These are phyloP conservation scores for Lasiodiplodia hormozganensis DNA, from an alignment of 2,329 filamentous ascomycete species.

Conservation along the genomic window DNA sequence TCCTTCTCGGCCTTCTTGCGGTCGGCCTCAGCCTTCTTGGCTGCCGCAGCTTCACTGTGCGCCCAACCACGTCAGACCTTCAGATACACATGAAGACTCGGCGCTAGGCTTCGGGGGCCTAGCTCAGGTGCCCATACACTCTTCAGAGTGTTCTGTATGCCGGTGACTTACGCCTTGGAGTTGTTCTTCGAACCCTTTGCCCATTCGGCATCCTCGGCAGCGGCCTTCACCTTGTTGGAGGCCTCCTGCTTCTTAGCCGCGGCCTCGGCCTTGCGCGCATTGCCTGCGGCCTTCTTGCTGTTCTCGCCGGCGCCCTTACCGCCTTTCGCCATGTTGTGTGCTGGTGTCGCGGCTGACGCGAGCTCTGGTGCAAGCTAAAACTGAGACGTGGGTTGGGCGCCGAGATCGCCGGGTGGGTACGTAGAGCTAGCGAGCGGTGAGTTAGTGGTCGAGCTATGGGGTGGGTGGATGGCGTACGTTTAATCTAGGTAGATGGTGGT, in stretches of 20 bases:
- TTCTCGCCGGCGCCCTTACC: slow-evolving; percentile 65
- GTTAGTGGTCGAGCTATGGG: slow-evolving; percentile 6
- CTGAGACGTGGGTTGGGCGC: slow-evolving; percentile 8
- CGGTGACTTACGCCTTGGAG: slow-evolving; percentile 79
- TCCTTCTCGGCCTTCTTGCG: slow-evolving; percentile 94
- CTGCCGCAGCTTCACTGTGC: slow-evolving; percentile 78
- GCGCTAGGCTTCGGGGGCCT: slow-evolving; percentile 6
- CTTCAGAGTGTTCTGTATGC: neutral
- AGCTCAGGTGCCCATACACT: neutral
- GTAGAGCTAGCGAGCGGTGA: neutral
- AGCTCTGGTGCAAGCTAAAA: slow-evolving; percentile 11
- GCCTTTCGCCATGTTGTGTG: slow-evolving; percentile 67
- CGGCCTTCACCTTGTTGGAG: slow-evolving; percentile 68
- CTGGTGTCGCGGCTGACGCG: slow-evolving; percentile 3
- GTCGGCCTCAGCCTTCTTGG: slow-evolving; percentile 81
- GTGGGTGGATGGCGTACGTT: slow-evolving; percentile 10
- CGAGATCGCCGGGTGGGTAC: neutral
- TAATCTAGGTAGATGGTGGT: neutral
- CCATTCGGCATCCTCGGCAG: slow-evolving; percentile 79
- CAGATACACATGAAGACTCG: neutral
- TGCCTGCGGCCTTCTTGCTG: slow-evolving; percentile 87
- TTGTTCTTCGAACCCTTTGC: slow-evolving; percentile 82
- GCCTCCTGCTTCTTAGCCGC: slow-evolving; percentile 80
- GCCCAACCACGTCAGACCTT: slow-evolving; percentile 7
- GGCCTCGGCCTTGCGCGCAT: slow-evolving; percentile 90